Base-by-base conservation (phyloP, 1,139 yeast genomes). In the Suhomyces bokatorum region DNA sequence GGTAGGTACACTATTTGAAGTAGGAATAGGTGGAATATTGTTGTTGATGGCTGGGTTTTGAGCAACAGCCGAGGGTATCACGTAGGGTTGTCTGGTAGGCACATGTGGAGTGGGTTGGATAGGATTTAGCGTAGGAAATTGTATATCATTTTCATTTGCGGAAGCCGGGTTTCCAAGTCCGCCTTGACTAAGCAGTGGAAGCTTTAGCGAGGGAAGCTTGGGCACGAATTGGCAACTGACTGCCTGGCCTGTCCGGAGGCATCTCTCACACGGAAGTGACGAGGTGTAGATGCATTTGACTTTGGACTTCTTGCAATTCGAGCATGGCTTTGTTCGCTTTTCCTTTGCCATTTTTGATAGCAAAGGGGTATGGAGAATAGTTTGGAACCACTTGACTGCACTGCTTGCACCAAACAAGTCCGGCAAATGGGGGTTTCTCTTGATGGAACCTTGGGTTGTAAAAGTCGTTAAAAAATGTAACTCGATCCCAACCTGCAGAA, bases 291-390 rank as follows among this genome's bases (percentile, higher is more conserved):
- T 73, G 55, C 90, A 84, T 61, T 77, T 81, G 27, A 83, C 84
- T 63, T 84, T 84, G 28, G 85, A 75, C 57, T 73, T 71, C 47
- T 85, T 77, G 58, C 90, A 84, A 56, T 74, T 74, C 17, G 79
- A 69, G 57, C 90, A 84, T 6, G 89, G 89, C 56, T 79, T 82
- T 11, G 80, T 75, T 43, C 80, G 53, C 48, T 70, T 72, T 54
- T 72, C 78, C 48, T 69, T 63, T 24, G 70, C 67, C 76, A 71
- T 70, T 6, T 28, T 22, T 20, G 9, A 20, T 6, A 20, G 24
- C 24, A 20, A 20, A 20, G 24, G 29, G 5, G 29, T 12, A 11
- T 26, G 29, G 12, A 26, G n/a, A 26, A 26, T 8, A 26, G 29
- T 26, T 12, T 12, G 2, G 29, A 11, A 26, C 29, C n/a, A 8